Evolutionary conservation across 2,329 filamentous ascomycete species (phyloP).

Genomic region (Exophiala oligosperma): DNA sequence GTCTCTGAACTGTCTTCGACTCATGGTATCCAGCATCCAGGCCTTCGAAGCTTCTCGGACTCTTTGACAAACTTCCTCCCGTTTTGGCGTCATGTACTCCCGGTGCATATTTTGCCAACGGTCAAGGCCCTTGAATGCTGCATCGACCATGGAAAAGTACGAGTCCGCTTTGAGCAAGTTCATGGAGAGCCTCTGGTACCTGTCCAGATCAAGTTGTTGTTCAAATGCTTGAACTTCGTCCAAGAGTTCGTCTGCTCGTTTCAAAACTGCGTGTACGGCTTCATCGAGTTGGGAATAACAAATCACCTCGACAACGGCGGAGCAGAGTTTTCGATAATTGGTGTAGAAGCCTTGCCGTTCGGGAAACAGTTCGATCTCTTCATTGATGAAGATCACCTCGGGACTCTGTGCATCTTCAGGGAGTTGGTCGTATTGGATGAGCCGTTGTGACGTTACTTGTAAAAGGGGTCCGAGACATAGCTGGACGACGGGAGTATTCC

Average conservation of each 20-base stretch:
- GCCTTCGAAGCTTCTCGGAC: conserved; percentile 42
- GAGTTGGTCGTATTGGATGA: conserved; percentile 84
- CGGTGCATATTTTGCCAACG: conserved; percentile 67
- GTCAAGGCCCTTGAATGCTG: conserved; percentile 82
- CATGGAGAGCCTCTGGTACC: conserved; percentile 37
- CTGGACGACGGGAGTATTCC: conserved; percentile 61
- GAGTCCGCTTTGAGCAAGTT: conserved; percentile 80
- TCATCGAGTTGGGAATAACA: conserved; percentile 80
- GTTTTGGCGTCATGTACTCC: conserved; percentile 47
- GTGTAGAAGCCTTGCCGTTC: conserved; percentile 93
- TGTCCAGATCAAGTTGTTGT: conserved; percentile 41
- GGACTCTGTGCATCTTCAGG: conserved; percentile 79
- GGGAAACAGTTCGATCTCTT: conserved; percentile 92
- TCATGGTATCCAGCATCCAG: conserved; percentile 42
- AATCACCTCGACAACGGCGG: conserved; percentile 81
- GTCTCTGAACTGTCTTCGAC: conserved; percentile 57
- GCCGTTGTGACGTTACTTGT: conserved; percentile 76
- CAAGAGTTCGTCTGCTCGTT: conserved; percentile 71
- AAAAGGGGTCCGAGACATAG: conserved; percentile 72
- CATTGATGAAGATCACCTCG: conserved; percentile 77
- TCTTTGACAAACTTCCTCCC: conserved; percentile 41
- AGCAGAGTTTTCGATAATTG: conserved; percentile 90
- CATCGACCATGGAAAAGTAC: conserved; percentile 85
- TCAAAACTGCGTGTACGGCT: conserved; percentile 83
- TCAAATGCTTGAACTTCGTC: conserved; percentile 46